Conservation (phyloP, 1,284 basidiomycete genomes). For the Ustilago bromivora region DNA sequence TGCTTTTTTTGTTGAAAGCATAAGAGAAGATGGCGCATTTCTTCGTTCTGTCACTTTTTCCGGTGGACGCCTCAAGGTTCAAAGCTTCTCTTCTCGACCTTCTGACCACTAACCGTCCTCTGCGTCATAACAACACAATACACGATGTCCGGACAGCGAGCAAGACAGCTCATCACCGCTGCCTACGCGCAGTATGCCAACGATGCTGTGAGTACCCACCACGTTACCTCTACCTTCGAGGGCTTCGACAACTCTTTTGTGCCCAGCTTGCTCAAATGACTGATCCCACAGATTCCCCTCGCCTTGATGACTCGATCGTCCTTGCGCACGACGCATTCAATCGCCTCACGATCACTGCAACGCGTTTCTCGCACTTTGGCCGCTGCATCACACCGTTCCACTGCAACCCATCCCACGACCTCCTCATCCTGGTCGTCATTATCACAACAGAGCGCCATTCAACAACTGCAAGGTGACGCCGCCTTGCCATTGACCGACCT, state of each 20-base stretch:
- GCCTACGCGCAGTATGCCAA: slow-evolving; percentile 55
- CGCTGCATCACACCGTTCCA: neutral
- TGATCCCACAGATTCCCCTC: slow-evolving; percentile 37
- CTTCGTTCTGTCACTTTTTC: slow-evolving; percentile 1
- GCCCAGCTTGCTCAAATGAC: slow-evolving; percentile 44
- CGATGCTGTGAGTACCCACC: slow-evolving; percentile 42
- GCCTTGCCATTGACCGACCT: slow-evolving; percentile 43
- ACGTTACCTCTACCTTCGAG: neutral
- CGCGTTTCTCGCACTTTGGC: neutral
- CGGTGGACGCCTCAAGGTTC: neutral
- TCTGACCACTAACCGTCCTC: neutral
- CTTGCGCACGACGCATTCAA: neutral
- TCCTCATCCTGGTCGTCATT: slow-evolving; percentile 2
- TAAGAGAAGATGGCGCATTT: neutral
- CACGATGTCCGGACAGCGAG: slow-evolving; percentile 47
- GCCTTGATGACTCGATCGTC: slow-evolving; percentile 23
- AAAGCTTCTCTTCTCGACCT: neutral
- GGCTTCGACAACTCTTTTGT: neutral
- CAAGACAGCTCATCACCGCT: slow-evolving; percentile 51
- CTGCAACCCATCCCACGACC: neutral
- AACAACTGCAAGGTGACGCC: slow-evolving; percentile 47
- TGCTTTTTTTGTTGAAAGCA: neutral
- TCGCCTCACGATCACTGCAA: neutral
- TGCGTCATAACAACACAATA: slow-evolving; percentile 8
- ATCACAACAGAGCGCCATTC: slow-evolving; percentile 42